Evolutionary conservation across 2,329 filamentous ascomycete species (phyloP), one percentile per base, ranked within the genome.

Genomic region (Diaporthe nobilis): DNA sequence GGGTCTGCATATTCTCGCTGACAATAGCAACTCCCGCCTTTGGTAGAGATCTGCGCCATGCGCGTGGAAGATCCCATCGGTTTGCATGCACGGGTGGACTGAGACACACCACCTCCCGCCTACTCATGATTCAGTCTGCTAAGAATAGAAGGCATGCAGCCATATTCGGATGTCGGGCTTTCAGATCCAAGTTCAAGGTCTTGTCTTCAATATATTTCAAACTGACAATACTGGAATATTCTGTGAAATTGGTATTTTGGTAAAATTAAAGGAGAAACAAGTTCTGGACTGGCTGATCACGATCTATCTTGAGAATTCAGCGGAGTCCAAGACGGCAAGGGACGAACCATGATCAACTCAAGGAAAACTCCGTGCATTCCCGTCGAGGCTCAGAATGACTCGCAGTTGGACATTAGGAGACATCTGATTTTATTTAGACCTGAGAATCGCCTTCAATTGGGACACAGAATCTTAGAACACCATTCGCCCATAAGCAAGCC

Each of bases 91-190:
- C 15, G 20, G 57, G 34, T 60, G 25, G 34, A n/a, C 34, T 37
- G 57, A 60, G 57, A 34, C 57, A 60, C 57, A 39, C 9, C 57
- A 60, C 8, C 57, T 39, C 57, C 10, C 20, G 22, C 22, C 3
- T 60, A n/a, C 10, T 39, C 57, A 60, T 60, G 57, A 60, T 39
- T 60, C 57, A 60, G 57, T 39, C 22, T 39, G 10, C 57, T 60
- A 60, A 60, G 57, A 60, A 60, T 60, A 60, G 57, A 60, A 20
- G 39, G 3, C 34, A 39, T 60, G 10, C 57, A 37, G 3, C 20
- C 34, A 60, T 20, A 15, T n/a, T 39, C 55, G 31, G 20, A 37
- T 15, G 20, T 15, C 53, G 28, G 20, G 22, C 53, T 15, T 31
- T 15, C 7, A 34, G 7, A 57, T 31, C 3, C 53, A 9, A 20